Conservation (phyloP, 2,329 filamentous ascomycete genomes). For the Periconia digitata region DNA sequence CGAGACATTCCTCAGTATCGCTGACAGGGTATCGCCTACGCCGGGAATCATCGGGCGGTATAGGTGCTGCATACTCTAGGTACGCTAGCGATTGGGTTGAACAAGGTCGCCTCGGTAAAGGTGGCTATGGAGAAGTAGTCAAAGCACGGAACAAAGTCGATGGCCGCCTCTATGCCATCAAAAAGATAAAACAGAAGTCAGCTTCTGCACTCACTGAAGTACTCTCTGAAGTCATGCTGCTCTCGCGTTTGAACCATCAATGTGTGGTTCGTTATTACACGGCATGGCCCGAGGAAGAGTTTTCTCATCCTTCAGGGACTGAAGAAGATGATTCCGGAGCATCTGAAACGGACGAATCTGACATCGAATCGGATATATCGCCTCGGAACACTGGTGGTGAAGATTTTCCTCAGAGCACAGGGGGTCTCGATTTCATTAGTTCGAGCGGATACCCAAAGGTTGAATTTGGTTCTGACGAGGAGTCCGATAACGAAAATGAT, state of each 20-base stretch:
- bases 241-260: slow-evolving; percentile 92
- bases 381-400: slow-evolving; percentile 22
- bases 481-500: slow-evolving; percentile 41
- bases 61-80: slow-evolving; percentile 60
- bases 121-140: slow-evolving; percentile 94
- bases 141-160: slow-evolving; percentile 94
- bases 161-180: slow-evolving; percentile 91
- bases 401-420: slow-evolving; percentile 72
- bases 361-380: slow-evolving; percentile 28
- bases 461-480: slow-evolving; percentile 70
- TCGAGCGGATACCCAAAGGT: slow-evolving; percentile 76
- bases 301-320: slow-evolving; percentile 45
- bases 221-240: slow-evolving; percentile 79
- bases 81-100: slow-evolving; percentile 91
- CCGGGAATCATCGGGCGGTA: slow-evolving; percentile 38
- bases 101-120: slow-evolving; percentile 84
- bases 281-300: slow-evolving; percentile 84
- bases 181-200: slow-evolving; percentile 87
- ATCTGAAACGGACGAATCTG: slow-evolving; percentile 30
- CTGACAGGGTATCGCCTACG: slow-evolving; percentile 34
- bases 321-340: slow-evolving; percentile 34
- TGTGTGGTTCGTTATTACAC: slow-evolving; percentile 89
- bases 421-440: slow-evolving; percentile 85
- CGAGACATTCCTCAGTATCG: slow-evolving; percentile 41
- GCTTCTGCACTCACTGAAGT: slow-evolving; percentile 75